A percentile compares a stretch with the other conserved stretches of the same genome.
phyloP scores from a whole-genome alignment of 371 early-diverging fungal genomes.

The Nematocida homosporus region DNA sequence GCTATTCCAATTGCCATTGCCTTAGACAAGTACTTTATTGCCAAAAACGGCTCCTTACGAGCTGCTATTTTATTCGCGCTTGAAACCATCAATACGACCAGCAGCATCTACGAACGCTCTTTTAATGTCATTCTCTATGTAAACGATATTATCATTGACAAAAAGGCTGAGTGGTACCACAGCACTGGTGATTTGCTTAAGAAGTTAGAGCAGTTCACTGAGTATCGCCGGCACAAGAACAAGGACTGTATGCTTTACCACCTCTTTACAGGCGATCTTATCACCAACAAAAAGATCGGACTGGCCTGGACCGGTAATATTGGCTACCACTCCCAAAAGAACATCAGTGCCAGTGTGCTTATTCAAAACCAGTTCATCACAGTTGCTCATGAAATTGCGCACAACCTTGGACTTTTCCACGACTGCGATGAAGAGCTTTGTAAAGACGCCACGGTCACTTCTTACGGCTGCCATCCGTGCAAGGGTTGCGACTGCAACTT shows the following conservation, averaged over 20 bases:
- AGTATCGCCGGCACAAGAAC: conserved; percentile 18
- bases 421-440: conserved; percentile 48
- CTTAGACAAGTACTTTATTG: conserved; percentile 30
- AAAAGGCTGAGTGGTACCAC: conserved; percentile 43
- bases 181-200: conserved; percentile 1
- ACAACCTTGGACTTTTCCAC: conserved; percentile 47
- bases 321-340: conserved; percentile 28
- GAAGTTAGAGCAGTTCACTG: conserved; percentile 30
- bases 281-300: conserved; percentile 7
- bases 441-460: conserved; percentile 12
- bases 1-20: conserved; percentile 32
- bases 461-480: conserved; percentile 53
- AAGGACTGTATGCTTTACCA: conserved; percentile 53
- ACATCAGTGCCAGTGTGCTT: conserved; percentile 33
- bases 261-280: neutral
- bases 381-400: conserved; percentile 48
- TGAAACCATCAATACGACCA: conserved; percentile 49
- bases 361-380: conserved; percentile 55
- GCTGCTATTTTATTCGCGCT: conserved; percentile 43
- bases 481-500: conserved; percentile 44
- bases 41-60: conserved; percentile 25
- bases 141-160: conserved; percentile 49
- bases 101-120: conserved; percentile 39
- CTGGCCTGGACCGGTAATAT: conserved; percentile 46
- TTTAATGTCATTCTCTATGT: conserved; percentile 46